These are phyloP conservation scores for Candida parachauliodes DNA, from an alignment of 805 yeast species.

Conservation along the genomic window DNA sequence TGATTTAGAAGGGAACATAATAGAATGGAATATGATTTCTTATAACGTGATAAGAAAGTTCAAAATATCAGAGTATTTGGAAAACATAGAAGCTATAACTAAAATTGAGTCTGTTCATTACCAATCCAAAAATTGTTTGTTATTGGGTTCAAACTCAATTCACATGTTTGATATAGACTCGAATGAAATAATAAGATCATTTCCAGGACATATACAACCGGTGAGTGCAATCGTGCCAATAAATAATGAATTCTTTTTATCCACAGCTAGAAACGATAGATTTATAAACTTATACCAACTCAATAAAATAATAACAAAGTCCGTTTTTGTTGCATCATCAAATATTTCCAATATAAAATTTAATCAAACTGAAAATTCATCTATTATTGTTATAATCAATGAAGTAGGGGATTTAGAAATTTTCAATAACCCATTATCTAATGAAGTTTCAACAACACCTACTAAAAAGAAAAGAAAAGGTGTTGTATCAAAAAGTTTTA, in stretches of 20 bases:
- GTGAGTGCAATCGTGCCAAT: constrained; percentile 47
- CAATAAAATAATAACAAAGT: constrained; percentile 38
- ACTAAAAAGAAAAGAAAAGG: constrained; percentile 40
- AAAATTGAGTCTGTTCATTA: constrained; percentile 26
- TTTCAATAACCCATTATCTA: constrained; percentile 54
- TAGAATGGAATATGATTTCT: constrained; percentile 57
- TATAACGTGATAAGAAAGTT: constrained; percentile 42
- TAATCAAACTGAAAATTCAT: constrained; percentile 26
- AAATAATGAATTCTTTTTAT: constrained; percentile 48
- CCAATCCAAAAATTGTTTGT: constrained; percentile 39
- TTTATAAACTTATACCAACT: constrained; percentile 69
- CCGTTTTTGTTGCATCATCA: constrained; percentile 68
- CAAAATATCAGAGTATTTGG: constrained; percentile 35
- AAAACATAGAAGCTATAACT: constrained; percentile 31
- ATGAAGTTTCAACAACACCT: constrained; percentile 30
- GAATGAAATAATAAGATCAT: constrained; percentile 43
- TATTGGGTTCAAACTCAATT: constrained; percentile 67
- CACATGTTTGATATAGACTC: constrained; percentile 45
- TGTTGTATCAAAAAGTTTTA: constrained; percentile 50
- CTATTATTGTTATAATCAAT: constrained; percentile 53
- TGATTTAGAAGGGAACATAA: constrained; percentile 54
- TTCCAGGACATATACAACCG: constrained; percentile 77
- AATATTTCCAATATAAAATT: constrained; percentile 48
- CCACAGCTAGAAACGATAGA: constrained; percentile 77
- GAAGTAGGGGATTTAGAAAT: constrained; percentile 75